phyloP scores from a whole-genome alignment of 805 yeast genomes.

The Ogataea pini region DNA sequence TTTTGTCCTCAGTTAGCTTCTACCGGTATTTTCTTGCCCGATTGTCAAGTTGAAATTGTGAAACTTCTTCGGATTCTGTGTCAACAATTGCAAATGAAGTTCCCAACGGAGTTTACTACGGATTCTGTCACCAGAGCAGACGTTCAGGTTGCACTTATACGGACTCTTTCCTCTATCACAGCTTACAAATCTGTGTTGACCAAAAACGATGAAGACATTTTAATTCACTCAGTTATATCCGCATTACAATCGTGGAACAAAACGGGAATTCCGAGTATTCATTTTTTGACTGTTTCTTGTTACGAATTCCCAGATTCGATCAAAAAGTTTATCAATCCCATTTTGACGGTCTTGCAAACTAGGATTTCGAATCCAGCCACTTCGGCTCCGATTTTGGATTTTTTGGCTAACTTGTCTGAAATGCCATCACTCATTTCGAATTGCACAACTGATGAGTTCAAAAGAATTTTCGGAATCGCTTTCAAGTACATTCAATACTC shows the following conservation, averaged over 20 bases:
- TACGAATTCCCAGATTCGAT: conserved; percentile 77
- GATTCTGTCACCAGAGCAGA: conserved; percentile 53
- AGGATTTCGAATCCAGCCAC: conserved; percentile 70
- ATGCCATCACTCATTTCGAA: conserved; percentile 68
- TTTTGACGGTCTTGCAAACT: conserved; percentile 72
- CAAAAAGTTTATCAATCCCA: conserved; percentile 64
- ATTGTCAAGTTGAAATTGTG: conserved; percentile 44
- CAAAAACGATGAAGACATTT: conserved; percentile 60
- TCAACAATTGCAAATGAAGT: conserved; percentile 55
- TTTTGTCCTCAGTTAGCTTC: conserved; percentile 71
- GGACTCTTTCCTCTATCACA: conserved; percentile 61
- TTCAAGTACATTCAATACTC: conserved; percentile 77
- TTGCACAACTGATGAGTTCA: conserved; percentile 74
- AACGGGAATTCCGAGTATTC: conserved; percentile 76
- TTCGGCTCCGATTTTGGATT: conserved; percentile 73
- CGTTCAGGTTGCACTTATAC: conserved; percentile 62
- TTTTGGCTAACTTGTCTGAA: conserved; percentile 63
- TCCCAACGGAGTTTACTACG: conserved; percentile 46
- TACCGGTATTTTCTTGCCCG: conserved; percentile 46
- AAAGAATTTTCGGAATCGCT: conserved; percentile 79
- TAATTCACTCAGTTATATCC: conserved; percentile 57
- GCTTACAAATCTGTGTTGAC: conserved; percentile 58
- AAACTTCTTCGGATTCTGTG: conserved; percentile 46
- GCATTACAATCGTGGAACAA: conserved; percentile 76
- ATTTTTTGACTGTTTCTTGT: conserved; percentile 73